Base-by-base conservation (phyloP, 768 basidiomycete genomes). In the Royoungia palumana region DNA sequence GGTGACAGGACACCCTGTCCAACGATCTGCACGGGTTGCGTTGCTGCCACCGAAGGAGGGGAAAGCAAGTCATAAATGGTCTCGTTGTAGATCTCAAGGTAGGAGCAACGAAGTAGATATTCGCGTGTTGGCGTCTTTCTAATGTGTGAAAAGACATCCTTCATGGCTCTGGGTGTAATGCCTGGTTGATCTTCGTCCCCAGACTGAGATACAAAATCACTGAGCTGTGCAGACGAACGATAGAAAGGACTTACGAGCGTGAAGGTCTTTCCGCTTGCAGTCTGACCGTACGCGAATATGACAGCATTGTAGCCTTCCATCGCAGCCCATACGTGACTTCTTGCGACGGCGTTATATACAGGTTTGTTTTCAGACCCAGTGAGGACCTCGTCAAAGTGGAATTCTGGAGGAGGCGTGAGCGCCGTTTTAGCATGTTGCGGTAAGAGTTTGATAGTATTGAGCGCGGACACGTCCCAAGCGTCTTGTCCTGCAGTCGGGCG, bases 261-360 rank as follows among this genome's bases (percentile, higher is more conserved):
- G 57, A 82, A 83, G 0, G 86, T 87, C 69, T 87, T 88, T 43
- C 86, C 86, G 27, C 78, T 81, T 6, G 83, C 85, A 0, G 96
- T 98, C 65, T 98, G 95, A 8, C 89, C 88, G 45, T 90, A 89
- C 0, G 96, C 95, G 59, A 99, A 99, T 35, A 97, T 81, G 54
- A 98, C 90, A 8, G 94, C 82, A 66, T 98, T 97, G 75, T 83
- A 98, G 16, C 96, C 96, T 43, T 92, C 90, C 93, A 98, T 96
- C 10, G 94, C 92, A 4, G 94, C 90, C 48, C 80, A 81, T 2
- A 91, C 89, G 60, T 92, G 90, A 4, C 82, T 84, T 12, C 81
- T 78, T 2, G 86, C 90, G 14, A 87, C 82, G 5, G 83, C 79
- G 35, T 77, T 81, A 63, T 92, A 93, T 7, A 92, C 73, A 0